Evolutionary conservation across 495 filamentous ascomycete genomes (phyloP).

Genomic region (Platismatia glauca): DNA sequence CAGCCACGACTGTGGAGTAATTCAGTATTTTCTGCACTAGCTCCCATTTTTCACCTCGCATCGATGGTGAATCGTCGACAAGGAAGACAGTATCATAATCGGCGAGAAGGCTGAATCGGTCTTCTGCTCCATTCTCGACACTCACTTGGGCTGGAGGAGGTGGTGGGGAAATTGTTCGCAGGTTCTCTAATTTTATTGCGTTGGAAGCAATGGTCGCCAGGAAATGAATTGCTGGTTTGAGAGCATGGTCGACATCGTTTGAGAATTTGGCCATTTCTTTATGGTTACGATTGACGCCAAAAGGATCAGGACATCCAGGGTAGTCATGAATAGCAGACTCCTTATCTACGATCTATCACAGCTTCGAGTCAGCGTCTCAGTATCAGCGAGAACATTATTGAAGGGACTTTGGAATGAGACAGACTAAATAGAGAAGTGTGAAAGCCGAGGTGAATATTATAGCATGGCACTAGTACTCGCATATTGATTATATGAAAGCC

Average conservation of each 20-base stretch:
- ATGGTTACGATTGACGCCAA: background rate
- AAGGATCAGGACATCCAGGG: background rate
- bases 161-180: background rate
- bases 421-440: background rate
- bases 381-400: background rate
- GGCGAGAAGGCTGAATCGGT: background rate
- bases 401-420: background rate
- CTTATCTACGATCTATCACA: background rate
- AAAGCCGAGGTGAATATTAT: background rate
- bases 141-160: background rate
- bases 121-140: background rate
- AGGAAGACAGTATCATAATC: background rate
- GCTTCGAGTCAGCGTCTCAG: background rate
- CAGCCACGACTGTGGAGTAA: background rate
- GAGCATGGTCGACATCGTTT: background rate
- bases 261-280: background rate
- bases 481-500: background rate
- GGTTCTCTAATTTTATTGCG: background rate
- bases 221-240: background rate
- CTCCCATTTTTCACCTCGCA: background rate
- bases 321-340: conserved; percentile 5
- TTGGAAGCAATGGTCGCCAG: background rate
- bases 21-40: background rate
- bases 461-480: background rate
- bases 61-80: conserved; percentile 1